Conservation (phyloP, 495 filamentous ascomycete species). For the Neurospora cerealis region DNA sequence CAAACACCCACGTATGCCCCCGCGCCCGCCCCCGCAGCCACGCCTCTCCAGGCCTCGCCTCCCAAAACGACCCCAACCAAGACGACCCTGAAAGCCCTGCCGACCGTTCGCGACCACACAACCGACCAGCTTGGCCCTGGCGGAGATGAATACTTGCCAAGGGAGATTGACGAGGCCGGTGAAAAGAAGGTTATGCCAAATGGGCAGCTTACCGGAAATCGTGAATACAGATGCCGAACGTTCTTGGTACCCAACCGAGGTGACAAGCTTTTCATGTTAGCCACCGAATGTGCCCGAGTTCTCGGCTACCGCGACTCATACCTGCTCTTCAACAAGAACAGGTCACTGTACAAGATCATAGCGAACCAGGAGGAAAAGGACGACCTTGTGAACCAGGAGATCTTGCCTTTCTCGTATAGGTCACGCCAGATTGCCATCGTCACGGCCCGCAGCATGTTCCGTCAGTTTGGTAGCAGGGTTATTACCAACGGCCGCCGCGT, state of each 20-base stretch:
- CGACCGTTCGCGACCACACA: constrained; percentile 93
- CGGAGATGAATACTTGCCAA: constrained; percentile 92
- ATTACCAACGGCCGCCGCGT: constrained; percentile 84
- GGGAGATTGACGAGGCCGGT: constrained; percentile 85
- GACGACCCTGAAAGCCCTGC: constrained; percentile 82
- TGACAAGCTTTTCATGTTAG: constrained; percentile 95
- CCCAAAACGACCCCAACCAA: constrained; percentile 85
- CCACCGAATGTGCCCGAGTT: constrained; percentile 93
- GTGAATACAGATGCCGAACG: constrained; percentile 87
- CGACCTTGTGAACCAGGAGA: constrained; percentile 87
- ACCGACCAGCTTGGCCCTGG: constrained; percentile 89
- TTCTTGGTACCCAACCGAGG: constrained; percentile 86
- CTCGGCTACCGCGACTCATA: constrained; percentile 96
- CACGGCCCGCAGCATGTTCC: constrained; percentile 97
- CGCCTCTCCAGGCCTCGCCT: constrained; percentile 63
- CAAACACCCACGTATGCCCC: constrained; percentile 50
- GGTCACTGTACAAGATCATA: constrained; percentile 96
- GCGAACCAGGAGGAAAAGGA: constrained; percentile 94
- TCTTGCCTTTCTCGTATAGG: constrained; percentile 93
- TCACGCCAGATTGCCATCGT: constrained; percentile 98
- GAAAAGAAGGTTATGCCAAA: constrained; percentile 86
- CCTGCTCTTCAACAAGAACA: constrained; percentile 97
- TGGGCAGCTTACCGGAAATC: constrained; percentile 68
- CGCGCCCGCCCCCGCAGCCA: constrained; percentile 40
- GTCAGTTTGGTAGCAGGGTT: constrained; percentile 94